Evolutionary conservation across 192 early-diverging fungal species (phyloP), one percentile per base, ranked within the genome.

Genomic region (Backusella parvicylindrica): DNA sequence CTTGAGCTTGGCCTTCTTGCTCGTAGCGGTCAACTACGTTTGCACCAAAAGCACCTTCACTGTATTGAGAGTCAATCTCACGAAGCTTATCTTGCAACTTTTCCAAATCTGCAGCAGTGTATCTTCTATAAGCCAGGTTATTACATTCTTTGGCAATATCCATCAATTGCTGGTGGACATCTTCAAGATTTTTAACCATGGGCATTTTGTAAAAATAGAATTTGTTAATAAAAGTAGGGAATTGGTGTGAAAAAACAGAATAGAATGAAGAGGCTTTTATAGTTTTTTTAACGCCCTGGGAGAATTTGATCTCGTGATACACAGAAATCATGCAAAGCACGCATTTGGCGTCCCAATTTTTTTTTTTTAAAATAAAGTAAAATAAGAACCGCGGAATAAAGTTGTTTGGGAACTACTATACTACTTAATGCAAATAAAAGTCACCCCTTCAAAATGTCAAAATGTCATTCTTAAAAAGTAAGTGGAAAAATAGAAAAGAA

Each of bases 161-260:
- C 35, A 76, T 63, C 43, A 76, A 63, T 31, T 76, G 67, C 31
- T 68, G 41, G 41, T 68, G 75, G 32, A 76, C 68, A 26, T 56
- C 56, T 16, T 49, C 75, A 49, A 72, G 70, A 72, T 60, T 72
- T 31, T 72, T 72, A 33, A 60, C 70, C 70, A 72, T 72, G 1
- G 68, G 68, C 70, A 72, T 72, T n/a, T 30, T 30, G 30, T 71
- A 70, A 70, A 70, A 31, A 18, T 50, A 26, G 50, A 56, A 21
- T 8, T 1, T 56, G 21, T 26, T 23, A 23, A 56, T 50, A 9
- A 26, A 56, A 21, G 23, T 56, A 56, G n/a, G 31, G 53, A 8
- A 9, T 66, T 66, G 30, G 32, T 66, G 64, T 35, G 65, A 60
- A 60, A 60, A 60, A 56, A 60, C 6, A 13, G 28, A 60, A 7